Evolutionary conservation across 805 yeast species (phyloP), one percentile per base, ranked within the genome.

Genomic region (Lipomyces japonicus): DNA sequence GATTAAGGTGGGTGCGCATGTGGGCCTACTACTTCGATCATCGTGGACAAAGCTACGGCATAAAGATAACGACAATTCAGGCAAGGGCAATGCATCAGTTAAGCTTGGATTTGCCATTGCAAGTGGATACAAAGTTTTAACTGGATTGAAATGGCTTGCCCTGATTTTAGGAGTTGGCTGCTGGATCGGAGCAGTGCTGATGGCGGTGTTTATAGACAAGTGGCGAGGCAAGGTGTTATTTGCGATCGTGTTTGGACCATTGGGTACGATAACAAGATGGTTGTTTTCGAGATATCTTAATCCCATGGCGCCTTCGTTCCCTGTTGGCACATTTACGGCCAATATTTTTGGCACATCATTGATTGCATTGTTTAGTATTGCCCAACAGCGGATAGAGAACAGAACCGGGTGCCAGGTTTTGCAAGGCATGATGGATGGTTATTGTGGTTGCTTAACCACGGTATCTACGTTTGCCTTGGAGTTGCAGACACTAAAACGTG

Each of bases 391-490:
- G 14, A 30, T 44, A 6, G 36, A 40, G 18, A 5, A 21, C 21
- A 22, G 14, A 16, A 31, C 41, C 10, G 44, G 47, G 21, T 58
- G 63, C 34, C 53, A 51, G 38, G 59, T 53, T 2, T 19, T 60
- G 25, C 45, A 46, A 19, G 63, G 61, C 10, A 18, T 60, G 32
- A 41, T 30, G n/a, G 51, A 55, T 10, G 63, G 63, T 2, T 59
- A 53, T 39, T 60, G 63, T 26, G 63, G 61, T 3, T 45, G 55
- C 25, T 39, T 60, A 24, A 52, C 58, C 12, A 60, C 63, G 2
- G 46, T 60, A 2, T 60, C 63, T 7, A 60, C 63, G 14, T 60
- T 59, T 40, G 55, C 44, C 2, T 40, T 51, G 10, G 63, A 60
- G 38, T 34, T 60, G 22, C 39, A 41, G 25, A 51, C 48, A 4